Evolutionary conservation across 202 grass and related monocot species (phyloP).

Genomic region (Tripidium arundinaceum): DNA sequence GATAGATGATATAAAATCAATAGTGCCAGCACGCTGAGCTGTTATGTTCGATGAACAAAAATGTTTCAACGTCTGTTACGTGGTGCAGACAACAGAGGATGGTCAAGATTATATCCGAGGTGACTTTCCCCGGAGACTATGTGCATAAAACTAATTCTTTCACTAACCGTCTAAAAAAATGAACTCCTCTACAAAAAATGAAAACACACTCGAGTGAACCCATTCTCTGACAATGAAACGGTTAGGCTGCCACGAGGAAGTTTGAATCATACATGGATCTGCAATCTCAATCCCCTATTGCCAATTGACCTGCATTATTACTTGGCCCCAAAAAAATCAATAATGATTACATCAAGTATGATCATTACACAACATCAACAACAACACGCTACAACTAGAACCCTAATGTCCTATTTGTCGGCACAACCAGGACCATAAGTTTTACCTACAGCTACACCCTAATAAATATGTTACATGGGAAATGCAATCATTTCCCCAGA

Average conservation of each 20-base stretch:
- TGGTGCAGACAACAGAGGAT: not conserved
- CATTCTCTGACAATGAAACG: not conserved
- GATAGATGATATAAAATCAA: not conserved
- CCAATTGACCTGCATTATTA: conserved; percentile 30
- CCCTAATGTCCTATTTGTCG: conserved; percentile 26
- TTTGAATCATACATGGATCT: not conserved
- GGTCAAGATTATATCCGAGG: not conserved
- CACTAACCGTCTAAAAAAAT: not conserved
- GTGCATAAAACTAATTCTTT: not conserved
- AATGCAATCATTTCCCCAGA: conserved; percentile 19
- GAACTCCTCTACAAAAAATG: not conserved
- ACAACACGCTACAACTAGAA: conserved; percentile 32
- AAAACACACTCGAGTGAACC: not conserved
- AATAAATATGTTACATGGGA: conserved; percentile 46
- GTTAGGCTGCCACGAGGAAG: not conserved
- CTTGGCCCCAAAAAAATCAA: conserved; percentile 27
- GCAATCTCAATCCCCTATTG: not conserved
- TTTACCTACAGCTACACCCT: conserved; percentile 48
- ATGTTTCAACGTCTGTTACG: not conserved
- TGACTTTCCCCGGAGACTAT: not conserved
- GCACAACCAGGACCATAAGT: conserved; percentile 32
- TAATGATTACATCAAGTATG: conserved; percentile 32
- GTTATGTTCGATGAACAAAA: not conserved
- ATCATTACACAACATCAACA: conserved; percentile 40
- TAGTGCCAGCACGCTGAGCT: not conserved